Evolutionary conservation across 2,329 filamentous ascomycete genomes (phyloP).

Genomic region (Phialocephala subalpina): DNA sequence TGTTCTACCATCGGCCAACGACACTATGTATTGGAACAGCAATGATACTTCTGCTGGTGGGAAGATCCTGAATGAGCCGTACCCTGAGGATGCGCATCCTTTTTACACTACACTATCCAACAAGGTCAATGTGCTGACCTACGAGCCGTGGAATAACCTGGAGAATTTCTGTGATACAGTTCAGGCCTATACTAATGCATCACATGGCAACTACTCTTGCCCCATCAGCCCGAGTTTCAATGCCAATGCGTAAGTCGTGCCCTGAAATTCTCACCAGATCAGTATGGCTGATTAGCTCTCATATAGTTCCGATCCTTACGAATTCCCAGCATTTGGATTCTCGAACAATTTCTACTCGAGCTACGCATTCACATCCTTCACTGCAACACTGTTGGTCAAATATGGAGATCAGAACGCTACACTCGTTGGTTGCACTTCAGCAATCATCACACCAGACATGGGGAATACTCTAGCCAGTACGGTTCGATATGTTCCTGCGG

Average conservation of each 20-base stretch:
- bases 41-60: slow-evolving; percentile 67
- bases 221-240: slow-evolving; percentile 79
- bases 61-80: slow-evolving; percentile 77
- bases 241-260: slow-evolving; percentile 54
- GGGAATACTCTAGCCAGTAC: slow-evolving; percentile 73
- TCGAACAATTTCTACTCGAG: slow-evolving; percentile 79
- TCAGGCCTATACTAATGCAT: slow-evolving; percentile 55
- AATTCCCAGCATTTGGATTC: slow-evolving; percentile 77
- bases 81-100: slow-evolving; percentile 46
- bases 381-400: slow-evolving; percentile 75
- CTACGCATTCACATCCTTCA: slow-evolving; percentile 87
- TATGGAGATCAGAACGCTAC: slow-evolving; percentile 73
- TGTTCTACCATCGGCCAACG: slow-evolving; percentile 66
- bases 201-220: slow-evolving; percentile 55
- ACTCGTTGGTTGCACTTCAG: slow-evolving; percentile 79
- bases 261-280: background rate
- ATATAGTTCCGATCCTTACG: slow-evolving; percentile 48
- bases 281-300: slow-evolving; percentile 24
- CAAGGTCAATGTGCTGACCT: slow-evolving; percentile 78
- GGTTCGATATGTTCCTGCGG: slow-evolving; percentile 78
- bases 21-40: slow-evolving; percentile 63
- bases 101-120: slow-evolving; percentile 78
- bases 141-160: slow-evolving; percentile 68
- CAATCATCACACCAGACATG: slow-evolving; percentile 85
- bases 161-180: slow-evolving; percentile 72